phyloP scores from a whole-genome alignment of 2,329 filamentous ascomycete species.

The Penicillium sp. region DNA sequence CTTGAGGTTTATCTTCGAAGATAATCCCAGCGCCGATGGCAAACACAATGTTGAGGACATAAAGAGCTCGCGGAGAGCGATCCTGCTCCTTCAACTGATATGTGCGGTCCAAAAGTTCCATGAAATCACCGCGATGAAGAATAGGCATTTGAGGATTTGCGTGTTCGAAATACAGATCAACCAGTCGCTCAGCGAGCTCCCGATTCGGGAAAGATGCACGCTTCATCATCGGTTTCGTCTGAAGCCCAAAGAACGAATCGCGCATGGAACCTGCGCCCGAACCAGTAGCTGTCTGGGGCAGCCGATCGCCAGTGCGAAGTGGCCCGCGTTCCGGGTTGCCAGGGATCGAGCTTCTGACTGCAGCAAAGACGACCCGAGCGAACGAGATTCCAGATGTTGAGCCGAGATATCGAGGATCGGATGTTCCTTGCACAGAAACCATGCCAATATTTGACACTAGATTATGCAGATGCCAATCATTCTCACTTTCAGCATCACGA shows the following conservation, averaged over 20 bases:
- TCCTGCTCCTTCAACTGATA: constrained; percentile 65
- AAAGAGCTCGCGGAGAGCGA: constrained; percentile 75
- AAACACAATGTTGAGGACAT: constrained; percentile 94
- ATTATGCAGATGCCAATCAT: constrained; percentile 60
- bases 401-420: constrained; percentile 75
- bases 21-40: constrained; percentile 94
- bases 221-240: constrained; percentile 82
- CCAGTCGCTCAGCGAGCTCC: constrained; percentile 66
- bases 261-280: constrained; percentile 72
- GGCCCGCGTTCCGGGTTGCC: constrained; percentile 60
- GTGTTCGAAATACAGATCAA: constrained; percentile 87
- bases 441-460: constrained; percentile 67
- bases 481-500: constrained; percentile 45
- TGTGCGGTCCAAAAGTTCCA: constrained; percentile 77
- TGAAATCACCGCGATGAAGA: constrained; percentile 82
- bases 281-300: constrained; percentile 48
- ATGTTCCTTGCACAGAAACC: constrained; percentile 71
- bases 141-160: constrained; percentile 95
- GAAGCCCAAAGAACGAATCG: constrained; percentile 94
- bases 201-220: constrained; percentile 78
- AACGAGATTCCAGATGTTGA: constrained; percentile 90
- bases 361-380: constrained; percentile 87
- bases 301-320: constrained; percentile 55
- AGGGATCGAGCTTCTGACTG: constrained; percentile 71
- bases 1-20: constrained; percentile 51